Conservation (phyloP, 768 basidiomycete species). For the Jaapia argillacea region DNA sequence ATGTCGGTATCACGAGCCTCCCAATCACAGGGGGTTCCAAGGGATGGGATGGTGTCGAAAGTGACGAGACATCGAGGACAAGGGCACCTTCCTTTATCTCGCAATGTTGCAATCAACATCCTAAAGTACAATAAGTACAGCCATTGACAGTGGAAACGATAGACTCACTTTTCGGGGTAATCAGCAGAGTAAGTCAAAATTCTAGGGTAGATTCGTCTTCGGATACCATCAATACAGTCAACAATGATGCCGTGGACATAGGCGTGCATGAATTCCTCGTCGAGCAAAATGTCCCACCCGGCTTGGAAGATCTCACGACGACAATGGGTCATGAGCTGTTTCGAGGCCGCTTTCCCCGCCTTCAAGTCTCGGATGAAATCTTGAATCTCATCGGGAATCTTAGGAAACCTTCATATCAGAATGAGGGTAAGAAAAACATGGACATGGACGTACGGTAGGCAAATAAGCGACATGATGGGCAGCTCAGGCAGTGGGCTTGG, state of each 20-base stretch:
- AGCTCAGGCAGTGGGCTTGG: conserved; percentile 18
- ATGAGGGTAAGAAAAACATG: too few species aligned
- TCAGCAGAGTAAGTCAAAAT: conserved; percentile 22
- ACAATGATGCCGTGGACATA: conserved; percentile 18
- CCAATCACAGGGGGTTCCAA: conserved; percentile 5
- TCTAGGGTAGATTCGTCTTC: conserved; percentile 13
- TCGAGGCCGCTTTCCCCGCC: conserved; percentile 7
- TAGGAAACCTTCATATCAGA: background rate
- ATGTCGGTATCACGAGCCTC: background rate
- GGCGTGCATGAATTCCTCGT: conserved; percentile 14
- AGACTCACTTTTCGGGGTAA: conserved; percentile 26
- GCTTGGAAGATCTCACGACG: conserved; percentile 21
- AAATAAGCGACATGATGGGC: conserved; percentile 34
- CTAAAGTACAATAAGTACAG: conserved; percentile 4
- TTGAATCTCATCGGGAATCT: conserved; percentile 22
- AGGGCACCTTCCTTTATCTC: conserved; percentile 18
- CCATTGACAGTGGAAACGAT: background rate
- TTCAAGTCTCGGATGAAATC: conserved; percentile 12
- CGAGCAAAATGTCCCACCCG: conserved; percentile 14
- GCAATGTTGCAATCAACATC: conserved; percentile 17
- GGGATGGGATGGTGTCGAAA: conserved; percentile 12
- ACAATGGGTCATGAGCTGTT: conserved; percentile 19
- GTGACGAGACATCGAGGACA: conserved; percentile 19
- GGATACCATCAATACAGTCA: conserved; percentile 16
- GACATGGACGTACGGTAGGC: conserved; percentile 21